Evolutionary conservation across 2,329 filamentous ascomycete genomes (phyloP).

Genomic region (Clarireedia homoeocarpa): DNA sequence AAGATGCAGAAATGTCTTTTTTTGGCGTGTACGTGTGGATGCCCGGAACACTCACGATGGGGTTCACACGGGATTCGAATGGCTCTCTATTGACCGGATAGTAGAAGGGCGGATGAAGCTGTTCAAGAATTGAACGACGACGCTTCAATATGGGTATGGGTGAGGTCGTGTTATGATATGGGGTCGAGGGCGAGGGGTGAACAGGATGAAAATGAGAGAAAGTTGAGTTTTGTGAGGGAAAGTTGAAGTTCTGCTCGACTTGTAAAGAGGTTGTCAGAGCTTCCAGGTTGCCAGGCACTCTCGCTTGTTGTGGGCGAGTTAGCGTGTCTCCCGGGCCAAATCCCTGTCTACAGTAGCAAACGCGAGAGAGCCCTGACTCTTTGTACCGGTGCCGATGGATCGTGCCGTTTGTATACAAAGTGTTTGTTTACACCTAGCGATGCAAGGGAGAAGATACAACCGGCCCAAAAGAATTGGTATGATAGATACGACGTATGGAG

Average conservation of each 20-base stretch:
- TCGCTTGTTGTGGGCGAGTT: background rate
- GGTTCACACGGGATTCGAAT: background rate
- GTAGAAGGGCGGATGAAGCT: too few species aligned
- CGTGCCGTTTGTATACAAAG: too few species aligned
- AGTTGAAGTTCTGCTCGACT: background rate
- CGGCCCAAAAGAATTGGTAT: too few species aligned
- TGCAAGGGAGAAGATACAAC: too few species aligned
- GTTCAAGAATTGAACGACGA: background rate
- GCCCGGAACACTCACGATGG: background rate
- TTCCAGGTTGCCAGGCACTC: background rate
- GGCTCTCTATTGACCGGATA: background rate
- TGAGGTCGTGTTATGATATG: background rate
- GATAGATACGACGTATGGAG: too few species aligned
- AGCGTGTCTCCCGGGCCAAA: background rate
- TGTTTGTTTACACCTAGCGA: too few species aligned
- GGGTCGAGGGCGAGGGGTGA: background rate
- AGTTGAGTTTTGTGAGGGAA: background rate
- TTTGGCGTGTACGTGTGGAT: background rate
- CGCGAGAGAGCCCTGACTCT: too few species aligned
- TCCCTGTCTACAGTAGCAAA: background rate
- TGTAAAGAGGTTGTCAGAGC: background rate
- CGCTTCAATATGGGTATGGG: background rate
- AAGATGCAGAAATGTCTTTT: constrained; percentile 7
- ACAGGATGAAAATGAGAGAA: background rate
- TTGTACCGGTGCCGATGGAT: too few species aligned